phyloP scores from a whole-genome alignment of 805 yeast genomes.

The Suhomyces sp. region DNA sequence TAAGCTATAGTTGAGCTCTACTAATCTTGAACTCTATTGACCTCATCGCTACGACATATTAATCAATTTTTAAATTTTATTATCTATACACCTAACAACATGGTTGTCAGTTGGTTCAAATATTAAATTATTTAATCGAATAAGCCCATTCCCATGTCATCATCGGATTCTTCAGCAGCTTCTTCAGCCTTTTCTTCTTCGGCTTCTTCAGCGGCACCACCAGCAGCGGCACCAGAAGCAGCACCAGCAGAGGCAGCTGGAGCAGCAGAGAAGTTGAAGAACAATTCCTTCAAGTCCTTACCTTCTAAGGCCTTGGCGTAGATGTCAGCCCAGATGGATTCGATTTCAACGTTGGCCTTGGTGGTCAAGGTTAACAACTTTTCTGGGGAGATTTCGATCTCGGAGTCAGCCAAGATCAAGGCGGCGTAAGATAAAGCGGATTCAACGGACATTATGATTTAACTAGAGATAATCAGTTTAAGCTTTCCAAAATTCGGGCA shows the following conservation, averaged over 20 bases:
- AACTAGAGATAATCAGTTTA: constrained; percentile 51
- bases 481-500: constrained; percentile 38
- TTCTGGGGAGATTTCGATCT: constrained; percentile 45
- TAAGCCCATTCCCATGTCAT: constrained; percentile 46
- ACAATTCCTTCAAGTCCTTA: constrained; percentile 46
- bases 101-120: neutral
- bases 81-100: neutral
- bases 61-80: neutral
- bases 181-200: constrained; percentile 28
- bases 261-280: constrained; percentile 48
- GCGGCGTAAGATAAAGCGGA: constrained; percentile 51
- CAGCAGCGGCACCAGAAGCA: constrained; percentile 36
- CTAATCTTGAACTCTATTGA: neutral
- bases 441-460: constrained; percentile 42
- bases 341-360: constrained; percentile 44
- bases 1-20: too few relatives aligned
- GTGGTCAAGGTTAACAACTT: constrained; percentile 41
- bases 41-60: neutral
- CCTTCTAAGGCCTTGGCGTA: constrained; percentile 48
- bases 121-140: constrained; percentile 31
- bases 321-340: constrained; percentile 47
- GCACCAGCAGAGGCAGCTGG: constrained; percentile 43
- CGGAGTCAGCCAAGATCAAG: constrained; percentile 49
- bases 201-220: constrained; percentile 33
- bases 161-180: constrained; percentile 34